A percentile compares a stretch with the other conserved stretches of the same genome.
phyloP scores from a whole-genome alignment of 73 alveolate species.

The Blepharisma stoltei region DNA sequence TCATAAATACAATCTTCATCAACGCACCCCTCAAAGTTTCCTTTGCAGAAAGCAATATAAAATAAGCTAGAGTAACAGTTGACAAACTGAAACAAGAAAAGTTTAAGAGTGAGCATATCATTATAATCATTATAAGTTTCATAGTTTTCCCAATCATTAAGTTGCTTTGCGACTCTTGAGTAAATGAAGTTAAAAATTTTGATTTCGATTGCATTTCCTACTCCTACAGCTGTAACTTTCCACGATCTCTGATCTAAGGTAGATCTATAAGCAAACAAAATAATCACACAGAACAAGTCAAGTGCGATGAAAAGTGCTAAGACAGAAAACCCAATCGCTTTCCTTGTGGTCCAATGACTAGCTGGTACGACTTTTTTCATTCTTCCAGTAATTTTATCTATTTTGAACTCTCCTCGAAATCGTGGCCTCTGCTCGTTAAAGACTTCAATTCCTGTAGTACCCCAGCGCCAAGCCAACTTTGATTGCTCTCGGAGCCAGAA shows the following conservation, averaged over 20 bases:
- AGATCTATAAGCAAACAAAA: not conserved
- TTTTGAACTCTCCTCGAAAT: constrained; percentile 10
- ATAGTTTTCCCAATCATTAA: constrained; percentile 25
- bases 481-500: constrained; percentile 9
- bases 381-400: constrained; percentile 13
- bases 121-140: constrained; percentile 16
- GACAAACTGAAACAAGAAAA: constrained; percentile 15
- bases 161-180: not conserved
- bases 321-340: not conserved
- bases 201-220: constrained; percentile 10
- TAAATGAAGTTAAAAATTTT: not conserved
- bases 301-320: not conserved
- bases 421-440: not conserved
- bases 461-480: constrained; percentile 29
- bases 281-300: not conserved
- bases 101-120: not conserved
- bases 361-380: not conserved
- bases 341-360: not conserved
- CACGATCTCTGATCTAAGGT: not conserved
- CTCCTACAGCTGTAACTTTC: constrained; percentile 5
- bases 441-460: not conserved
- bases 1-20: constrained; percentile 12
- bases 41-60: constrained; percentile 28
- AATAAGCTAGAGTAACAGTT: not conserved
- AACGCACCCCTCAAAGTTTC: constrained; percentile 4